Base-by-base conservation (phyloP, 2,329 filamentous ascomycete genomes). In the Knufia petricola region DNA sequence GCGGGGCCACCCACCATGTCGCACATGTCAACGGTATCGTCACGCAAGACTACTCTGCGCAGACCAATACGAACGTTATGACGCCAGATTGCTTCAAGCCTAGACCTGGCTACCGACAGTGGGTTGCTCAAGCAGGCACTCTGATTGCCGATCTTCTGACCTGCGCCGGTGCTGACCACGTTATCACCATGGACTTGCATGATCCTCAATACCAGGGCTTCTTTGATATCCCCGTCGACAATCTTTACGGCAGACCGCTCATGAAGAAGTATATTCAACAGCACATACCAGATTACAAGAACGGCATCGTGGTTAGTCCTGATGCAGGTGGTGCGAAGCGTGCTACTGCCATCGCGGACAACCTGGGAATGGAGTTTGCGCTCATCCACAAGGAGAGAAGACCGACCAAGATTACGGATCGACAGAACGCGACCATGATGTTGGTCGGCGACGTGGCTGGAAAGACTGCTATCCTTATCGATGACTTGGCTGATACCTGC, bases 181-280 rank as follows among this genome's bases (percentile, higher is more conserved):
- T 92, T 64, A 95, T 96, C 64, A 95, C 90, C 26, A 94, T 98
- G 85, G 92, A 98, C 63, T 77, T 98, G 46, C 87, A 92, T 64
- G 90, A 95, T 66, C 85, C 87, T 36, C 88, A 98, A 68, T 96
- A 96, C 63, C 92, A 98, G 68, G 92, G 92, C 47, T 98, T 95
- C 74, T 96, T 98, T 63, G 90, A 98, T 63, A 95, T 96, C 50
- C 92, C 92, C 2, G 92, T 98, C 49, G 92, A 98, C 70, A 98
- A 98, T 65, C 76, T 98, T 15, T 96, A 96, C 69, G 90, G 69
- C 12, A 64, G 70, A 45, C 70, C 70, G 30, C 60, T 72, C 28
- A 58, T 82, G 50, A 77, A 78, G 62, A 78, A 76, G 59, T 82
- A 82, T 64, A 81, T 83, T 59, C 82, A 88, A 63, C 81, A 85